Evolutionary conservation across 2,329 filamentous ascomycete genomes (phyloP).

Genomic region (Colletotrichum neosansevieriae): DNA sequence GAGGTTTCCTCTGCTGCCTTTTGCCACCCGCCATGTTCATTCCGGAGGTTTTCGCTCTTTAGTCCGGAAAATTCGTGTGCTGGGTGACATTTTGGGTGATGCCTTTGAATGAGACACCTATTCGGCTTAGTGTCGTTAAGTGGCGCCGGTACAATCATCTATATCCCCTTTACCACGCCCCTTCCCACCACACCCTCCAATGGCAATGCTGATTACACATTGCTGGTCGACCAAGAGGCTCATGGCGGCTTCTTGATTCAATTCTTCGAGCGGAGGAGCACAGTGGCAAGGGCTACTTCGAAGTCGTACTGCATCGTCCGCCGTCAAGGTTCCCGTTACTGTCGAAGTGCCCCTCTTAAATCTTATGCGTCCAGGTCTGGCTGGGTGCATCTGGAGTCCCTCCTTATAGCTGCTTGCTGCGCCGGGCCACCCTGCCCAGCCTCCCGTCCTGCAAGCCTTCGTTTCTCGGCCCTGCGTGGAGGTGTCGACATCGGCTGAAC

Average conservation of each 20-base stretch:
- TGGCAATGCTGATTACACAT: neutral
- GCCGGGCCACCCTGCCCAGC: constrained; percentile 21
- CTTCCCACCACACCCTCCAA: constrained; percentile 10
- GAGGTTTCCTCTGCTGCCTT: neutral
- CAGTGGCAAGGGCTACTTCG: constrained; percentile 12
- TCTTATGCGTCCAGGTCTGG: neutral
- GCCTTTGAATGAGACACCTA: constrained; percentile 12
- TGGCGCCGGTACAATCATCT: constrained; percentile 18
- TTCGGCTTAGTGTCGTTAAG: constrained; percentile 24
- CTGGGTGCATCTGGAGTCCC: constrained; percentile 4
- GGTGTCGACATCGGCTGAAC: constrained; percentile 19
- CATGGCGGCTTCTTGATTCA: constrained; percentile 11
- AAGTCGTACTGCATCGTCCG: constrained; percentile 18
- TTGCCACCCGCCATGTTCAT: too few relatives aligned
- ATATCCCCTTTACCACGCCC: constrained; percentile 26
- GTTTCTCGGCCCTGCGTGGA: neutral
- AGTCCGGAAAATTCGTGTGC: constrained; percentile 4
- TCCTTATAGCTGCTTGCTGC: constrained; percentile 9
- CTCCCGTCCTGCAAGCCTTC: constrained; percentile 20
- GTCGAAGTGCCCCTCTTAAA: constrained; percentile 7
- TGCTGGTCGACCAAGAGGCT: neutral
- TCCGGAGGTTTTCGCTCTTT: constrained; percentile 12
- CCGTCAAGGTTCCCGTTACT: constrained; percentile 27
- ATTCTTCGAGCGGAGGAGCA: constrained; percentile 15
- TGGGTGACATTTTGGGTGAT: constrained; percentile 30